These are phyloP conservation scores for Trichosphaerium sp. DNA, from an alignment of 78 protist species.

Conservation along the genomic window DNA sequence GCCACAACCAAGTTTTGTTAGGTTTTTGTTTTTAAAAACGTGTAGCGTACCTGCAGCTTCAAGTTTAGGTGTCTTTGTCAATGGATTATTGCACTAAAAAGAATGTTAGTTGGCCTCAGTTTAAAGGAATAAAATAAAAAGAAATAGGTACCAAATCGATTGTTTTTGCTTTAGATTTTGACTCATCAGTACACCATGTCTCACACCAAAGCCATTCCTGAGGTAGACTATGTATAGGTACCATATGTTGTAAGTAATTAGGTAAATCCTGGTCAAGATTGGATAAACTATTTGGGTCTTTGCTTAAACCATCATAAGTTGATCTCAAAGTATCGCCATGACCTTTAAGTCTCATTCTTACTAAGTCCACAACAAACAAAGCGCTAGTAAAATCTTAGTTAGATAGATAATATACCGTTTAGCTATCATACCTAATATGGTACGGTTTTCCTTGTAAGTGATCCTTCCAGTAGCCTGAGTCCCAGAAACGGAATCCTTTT, in stretches of 20 bases:
- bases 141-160: constrained; percentile 73
- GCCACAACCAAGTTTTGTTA: no score
- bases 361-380: constrained; percentile 90
- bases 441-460: constrained; percentile 81
- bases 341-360: constrained; percentile 57
- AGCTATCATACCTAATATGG: constrained; percentile 63
- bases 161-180: constrained; percentile 82
- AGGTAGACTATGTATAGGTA: constrained; percentile 88
- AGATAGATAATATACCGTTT: not conserved
- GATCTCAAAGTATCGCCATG: constrained; percentile 87
- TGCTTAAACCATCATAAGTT: constrained; percentile 65
- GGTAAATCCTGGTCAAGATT: constrained; percentile 95
- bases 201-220: constrained; percentile 98
- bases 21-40: no score
- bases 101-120: not conserved
- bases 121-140: not conserved
- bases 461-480: constrained; percentile 74
- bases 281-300: constrained; percentile 49
- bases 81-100: constrained; percentile 90
- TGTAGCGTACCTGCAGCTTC: constrained; percentile 63
- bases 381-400: constrained; percentile 57
- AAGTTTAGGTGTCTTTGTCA: constrained; percentile 93
- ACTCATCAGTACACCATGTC: constrained; percentile 88
- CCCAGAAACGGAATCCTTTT: constrained; percentile 93
- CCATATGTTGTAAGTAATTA: constrained; percentile 82